Evolutionary conservation across 2,329 filamentous ascomycete species (phyloP).

Genomic region (Pestalotiopsis sp.): DNA sequence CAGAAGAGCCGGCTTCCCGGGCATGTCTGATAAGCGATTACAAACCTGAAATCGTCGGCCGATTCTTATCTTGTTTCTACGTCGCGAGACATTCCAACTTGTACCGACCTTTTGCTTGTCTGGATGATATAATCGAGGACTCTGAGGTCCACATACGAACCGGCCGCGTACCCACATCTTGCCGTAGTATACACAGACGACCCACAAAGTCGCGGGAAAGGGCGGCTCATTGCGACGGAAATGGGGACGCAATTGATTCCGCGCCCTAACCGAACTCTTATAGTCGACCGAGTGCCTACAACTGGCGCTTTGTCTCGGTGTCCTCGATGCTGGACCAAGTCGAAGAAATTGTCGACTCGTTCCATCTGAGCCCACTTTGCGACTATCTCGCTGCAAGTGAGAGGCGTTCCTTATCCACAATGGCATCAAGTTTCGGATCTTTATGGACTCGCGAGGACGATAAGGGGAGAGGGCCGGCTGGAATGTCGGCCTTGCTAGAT

Average conservation of each 20-base stretch:
- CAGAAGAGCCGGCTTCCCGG: too few species aligned
- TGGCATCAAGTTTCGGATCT: conserved; percentile 1
- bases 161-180: conserved; percentile 1
- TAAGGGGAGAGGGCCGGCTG: neutral
- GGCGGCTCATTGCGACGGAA: conserved; percentile 2
- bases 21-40: too few species aligned
- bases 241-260: conserved; percentile 6
- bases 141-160: neutral
- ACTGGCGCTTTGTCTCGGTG: conserved; percentile 5
- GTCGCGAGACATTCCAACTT: neutral
- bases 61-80: neutral
- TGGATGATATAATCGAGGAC: neutral
- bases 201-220: conserved; percentile 5
- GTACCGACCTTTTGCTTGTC: neutral
- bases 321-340: neutral
- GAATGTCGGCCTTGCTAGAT: neutral
- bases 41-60: neutral
- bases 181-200: neutral
- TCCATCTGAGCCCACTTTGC: conserved; percentile 8
- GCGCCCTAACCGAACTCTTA: neutral
- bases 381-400: neutral
- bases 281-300: neutral
- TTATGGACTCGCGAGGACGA: neutral
- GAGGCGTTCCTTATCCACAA: neutral
- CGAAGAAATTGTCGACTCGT: neutral